A percentile compares a stretch with the other conserved stretches of the same genome.
Evolutionary conservation across 805 yeast genomes (phyloP).

Genomic region (Candida sithepensis): DNA sequence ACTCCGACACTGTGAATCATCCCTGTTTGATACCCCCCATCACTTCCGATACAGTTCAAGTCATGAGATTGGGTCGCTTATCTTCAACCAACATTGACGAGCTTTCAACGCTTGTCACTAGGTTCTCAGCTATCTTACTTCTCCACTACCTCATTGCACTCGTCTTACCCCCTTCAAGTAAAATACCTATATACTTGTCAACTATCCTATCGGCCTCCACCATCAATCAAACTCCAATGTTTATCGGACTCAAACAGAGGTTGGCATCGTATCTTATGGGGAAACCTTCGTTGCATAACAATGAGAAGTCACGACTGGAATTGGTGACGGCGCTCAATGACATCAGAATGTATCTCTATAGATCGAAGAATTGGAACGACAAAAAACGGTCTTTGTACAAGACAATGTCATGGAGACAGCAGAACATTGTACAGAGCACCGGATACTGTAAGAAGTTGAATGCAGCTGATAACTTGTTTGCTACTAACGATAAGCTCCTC

Average conservation of each 20-base stretch:
- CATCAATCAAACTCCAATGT: conserved; percentile 23
- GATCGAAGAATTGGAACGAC: conserved; percentile 42
- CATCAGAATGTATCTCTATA: conserved; percentile 39
- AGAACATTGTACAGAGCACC: conserved; percentile 45
- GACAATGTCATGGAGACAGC: conserved; percentile 53
- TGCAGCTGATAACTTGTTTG: conserved; percentile 44
- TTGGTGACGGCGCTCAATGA: conserved; percentile 41
- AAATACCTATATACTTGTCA: conserved; percentile 22
- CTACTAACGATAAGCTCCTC: conserved; percentile 45
- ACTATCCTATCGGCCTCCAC: conserved; percentile 30
- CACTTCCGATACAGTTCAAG: too few relatives aligned
- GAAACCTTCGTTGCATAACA: background rate
- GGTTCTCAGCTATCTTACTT: conserved; percentile 27
- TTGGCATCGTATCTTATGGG: conserved; percentile 4
- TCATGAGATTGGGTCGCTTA: background rate
- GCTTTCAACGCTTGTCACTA: conserved; percentile 23
- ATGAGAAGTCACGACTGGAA: conserved; percentile 21
- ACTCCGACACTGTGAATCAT: too few relatives aligned
- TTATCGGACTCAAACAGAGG: conserved; percentile 12
- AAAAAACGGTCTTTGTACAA: conserved; percentile 41
- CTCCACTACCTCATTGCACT: conserved; percentile 23
- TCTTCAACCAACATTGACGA: conserved; percentile 2
- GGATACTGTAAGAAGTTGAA: conserved; percentile 55
- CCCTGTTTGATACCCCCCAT: too few relatives aligned
- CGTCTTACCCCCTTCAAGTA: conserved; percentile 18